Base-by-base conservation (phyloP, 805 yeast species). In the Lipomyces sp. region DNA sequence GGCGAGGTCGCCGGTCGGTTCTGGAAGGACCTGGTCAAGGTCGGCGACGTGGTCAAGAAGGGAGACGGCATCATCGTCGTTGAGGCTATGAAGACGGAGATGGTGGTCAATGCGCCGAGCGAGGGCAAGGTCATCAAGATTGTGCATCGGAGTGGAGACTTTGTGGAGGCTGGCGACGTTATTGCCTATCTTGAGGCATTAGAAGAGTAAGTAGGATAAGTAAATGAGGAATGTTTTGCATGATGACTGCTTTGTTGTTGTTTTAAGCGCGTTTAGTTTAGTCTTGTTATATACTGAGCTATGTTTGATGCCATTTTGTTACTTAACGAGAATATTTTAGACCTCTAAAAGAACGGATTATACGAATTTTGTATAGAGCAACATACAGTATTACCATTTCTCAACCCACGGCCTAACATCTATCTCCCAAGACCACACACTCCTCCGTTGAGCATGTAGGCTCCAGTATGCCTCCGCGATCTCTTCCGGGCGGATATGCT, bases 61-160 rank as follows among this genome's bases (percentile, higher is more conserved):
- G 95, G 90, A 31, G 91, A 87, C 61, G 88, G 88, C 3, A 74
- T 91, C 55, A 78, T 91, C 59, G 88, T 93, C 35, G 86, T 91
- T 47, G 98, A 91, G 70, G 98, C 98, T 48, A 91, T 91, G 98
- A 91, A 91, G 75, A 93, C 98, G 0, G 98, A 91, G 70, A 91
- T 91, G 97, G 78, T 81, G 44, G 95, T 91, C 32, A 74, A 70
- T 47, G 81, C 97, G 19, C 77, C 95, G 1, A 39, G 47, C 26
- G 53, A 29, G 11, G 95, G 95, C 62, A 84, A 79, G 64, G 90
- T 87, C 21, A 65, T 78, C 43, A 84, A 85, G 70, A 73, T 87
- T 39, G 68, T 81, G 51, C 96, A 88, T 67, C 75, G 76, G 48
- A 87, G 88, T 64, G 98, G 98, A 63, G 96, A 91, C 64, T 86